These are phyloP conservation scores for Nicotiana rustica DNA, from an alignment of 305 asterid genomes.

Conservation along the genomic window DNA sequence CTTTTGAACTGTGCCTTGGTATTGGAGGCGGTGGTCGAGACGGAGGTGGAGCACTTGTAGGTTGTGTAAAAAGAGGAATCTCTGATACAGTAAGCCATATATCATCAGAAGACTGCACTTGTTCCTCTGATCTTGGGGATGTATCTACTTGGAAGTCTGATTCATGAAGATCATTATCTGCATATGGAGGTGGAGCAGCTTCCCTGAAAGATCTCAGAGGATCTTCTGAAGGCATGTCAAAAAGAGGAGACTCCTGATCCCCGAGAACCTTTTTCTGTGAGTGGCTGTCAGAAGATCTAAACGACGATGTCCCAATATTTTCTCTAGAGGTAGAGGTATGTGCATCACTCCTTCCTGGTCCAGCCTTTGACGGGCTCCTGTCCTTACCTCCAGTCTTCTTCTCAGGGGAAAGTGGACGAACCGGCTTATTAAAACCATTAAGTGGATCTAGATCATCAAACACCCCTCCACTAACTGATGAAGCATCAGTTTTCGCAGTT, in stretches of 20 bases:
- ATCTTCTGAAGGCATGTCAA: slow-evolving; percentile 73
- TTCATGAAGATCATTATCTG: slow-evolving; percentile 45
- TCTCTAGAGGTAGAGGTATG: slow-evolving; percentile 59
- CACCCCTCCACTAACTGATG: slow-evolving; percentile 64
- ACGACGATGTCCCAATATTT: slow-evolving; percentile 57
- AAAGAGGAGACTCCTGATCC: slow-evolving; percentile 73
- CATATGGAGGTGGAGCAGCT: slow-evolving; percentile 62
- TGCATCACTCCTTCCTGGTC: slow-evolving; percentile 43
- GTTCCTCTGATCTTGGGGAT: slow-evolving; percentile 65
- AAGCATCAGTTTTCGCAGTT: slow-evolving; percentile 58
- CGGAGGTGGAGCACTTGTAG: slow-evolving; percentile 94
- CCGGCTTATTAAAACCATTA: slow-evolving; percentile 58
- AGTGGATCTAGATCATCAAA: slow-evolving; percentile 91
- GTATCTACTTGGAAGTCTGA: slow-evolving; percentile 54
- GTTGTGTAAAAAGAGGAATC: slow-evolving; percentile 90
- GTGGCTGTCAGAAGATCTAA: slow-evolving; percentile 61
- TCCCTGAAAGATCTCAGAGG: slow-evolving; percentile 63
- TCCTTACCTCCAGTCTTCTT: slow-evolving; percentile 60
- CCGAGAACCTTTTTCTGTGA: slow-evolving; percentile 59
- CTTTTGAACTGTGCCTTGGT: slow-evolving; percentile 65
- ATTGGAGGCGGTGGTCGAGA: slow-evolving; percentile 98
- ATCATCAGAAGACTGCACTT: slow-evolving; percentile 65
- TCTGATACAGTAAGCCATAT: slow-evolving; percentile 90
- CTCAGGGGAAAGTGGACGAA: slow-evolving; percentile 65
- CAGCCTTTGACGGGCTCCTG: slow-evolving; percentile 60